phyloP scores from a whole-genome alignment of 2,329 filamentous ascomycete genomes.

The Cladosporium velox region DNA sequence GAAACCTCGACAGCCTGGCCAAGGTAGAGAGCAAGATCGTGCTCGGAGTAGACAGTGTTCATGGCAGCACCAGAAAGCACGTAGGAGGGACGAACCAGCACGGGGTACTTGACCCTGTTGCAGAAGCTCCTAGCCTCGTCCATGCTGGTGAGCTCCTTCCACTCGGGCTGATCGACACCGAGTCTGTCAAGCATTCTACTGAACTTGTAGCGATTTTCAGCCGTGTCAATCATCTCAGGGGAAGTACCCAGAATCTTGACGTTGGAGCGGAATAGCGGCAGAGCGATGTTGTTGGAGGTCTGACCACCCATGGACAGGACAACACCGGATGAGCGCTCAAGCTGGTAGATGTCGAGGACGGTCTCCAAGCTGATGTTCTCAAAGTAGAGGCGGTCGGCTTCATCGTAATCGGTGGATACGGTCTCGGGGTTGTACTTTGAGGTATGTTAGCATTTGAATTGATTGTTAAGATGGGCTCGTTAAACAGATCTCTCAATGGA shows the following conservation, averaged over 20 bases:
- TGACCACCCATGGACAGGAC: conserved; percentile 96
- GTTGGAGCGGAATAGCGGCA: conserved; percentile 83
- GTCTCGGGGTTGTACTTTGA: no score
- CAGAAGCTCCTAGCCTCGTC: conserved; percentile 88
- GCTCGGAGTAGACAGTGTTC: conserved; percentile 98
- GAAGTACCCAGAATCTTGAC: conserved; percentile 94
- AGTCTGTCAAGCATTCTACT: conserved; percentile 86
- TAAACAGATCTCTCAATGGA: no score
- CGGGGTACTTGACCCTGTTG: conserved; percentile 84
- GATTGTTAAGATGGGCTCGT: no score
- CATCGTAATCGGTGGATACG: conserved; percentile 62
- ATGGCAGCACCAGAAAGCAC: conserved; percentile 96
- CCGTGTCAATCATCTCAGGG: conserved; percentile 97
- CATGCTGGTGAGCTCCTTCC: conserved; percentile 96
- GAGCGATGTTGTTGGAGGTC: conserved; percentile 95
- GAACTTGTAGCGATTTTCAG: conserved; percentile 98
- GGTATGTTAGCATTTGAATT: no score
- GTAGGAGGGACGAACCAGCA: conserved; percentile 93
- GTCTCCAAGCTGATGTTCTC: conserved; percentile 92
- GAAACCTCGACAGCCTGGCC: conserved; percentile 92
- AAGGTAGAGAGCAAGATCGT: conserved; percentile 85
- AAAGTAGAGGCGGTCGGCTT: conserved; percentile 92
- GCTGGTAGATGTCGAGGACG: conserved; percentile 87
- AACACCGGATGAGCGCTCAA: conserved; percentile 80
- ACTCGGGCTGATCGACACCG: conserved; percentile 91